These are phyloP conservation scores for Musa balbisiana DNA, from an alignment of 202 grass and related monocot genomes.

Conservation along the genomic window DNA sequence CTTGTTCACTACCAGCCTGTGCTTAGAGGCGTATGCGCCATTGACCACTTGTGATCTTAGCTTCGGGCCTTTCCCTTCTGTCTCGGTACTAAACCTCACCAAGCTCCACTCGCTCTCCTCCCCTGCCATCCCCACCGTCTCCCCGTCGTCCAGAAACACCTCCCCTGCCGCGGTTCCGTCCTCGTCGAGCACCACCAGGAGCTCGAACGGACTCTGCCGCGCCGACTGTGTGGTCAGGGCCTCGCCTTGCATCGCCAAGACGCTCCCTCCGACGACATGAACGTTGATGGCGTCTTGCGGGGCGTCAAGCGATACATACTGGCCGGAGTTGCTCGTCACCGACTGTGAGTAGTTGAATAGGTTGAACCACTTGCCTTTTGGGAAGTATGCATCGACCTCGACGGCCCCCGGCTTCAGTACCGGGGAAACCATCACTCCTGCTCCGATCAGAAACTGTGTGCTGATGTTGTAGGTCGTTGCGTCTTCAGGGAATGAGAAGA, in stretches of 20 bases:
- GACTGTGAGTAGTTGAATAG: conserved; percentile 36
- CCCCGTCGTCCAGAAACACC: conserved; percentile 64
- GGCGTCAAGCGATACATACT: conserved; percentile 34
- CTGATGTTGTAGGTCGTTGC: conserved; percentile 40
- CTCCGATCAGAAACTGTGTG: conserved; percentile 57
- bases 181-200: conserved; percentile 46
- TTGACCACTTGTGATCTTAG: conserved; percentile 47
- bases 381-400: conserved; percentile 57
- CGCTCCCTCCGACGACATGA: conserved; percentile 48
- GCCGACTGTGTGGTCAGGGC: conserved; percentile 34
- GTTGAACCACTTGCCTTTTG: conserved; percentile 57
- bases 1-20: conserved; percentile 35
- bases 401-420: conserved; percentile 31
- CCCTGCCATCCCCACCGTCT: conserved; percentile 52
- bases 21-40: conserved; percentile 31
- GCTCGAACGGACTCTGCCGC: conserved; percentile 39
- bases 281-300: conserved; percentile 55
- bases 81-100: conserved; percentile 32
- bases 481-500: conserved; percentile 76
- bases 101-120: conserved; percentile 31
- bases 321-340: conserved; percentile 14
- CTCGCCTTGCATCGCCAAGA: conserved; percentile 46
- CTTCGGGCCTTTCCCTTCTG: conserved; percentile 8
- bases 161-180: conserved; percentile 32
- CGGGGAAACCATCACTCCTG: conserved; percentile 61